Base-by-base conservation (phyloP, 2,329 filamentous ascomycete genomes). In the Fusarium nurragi region DNA sequence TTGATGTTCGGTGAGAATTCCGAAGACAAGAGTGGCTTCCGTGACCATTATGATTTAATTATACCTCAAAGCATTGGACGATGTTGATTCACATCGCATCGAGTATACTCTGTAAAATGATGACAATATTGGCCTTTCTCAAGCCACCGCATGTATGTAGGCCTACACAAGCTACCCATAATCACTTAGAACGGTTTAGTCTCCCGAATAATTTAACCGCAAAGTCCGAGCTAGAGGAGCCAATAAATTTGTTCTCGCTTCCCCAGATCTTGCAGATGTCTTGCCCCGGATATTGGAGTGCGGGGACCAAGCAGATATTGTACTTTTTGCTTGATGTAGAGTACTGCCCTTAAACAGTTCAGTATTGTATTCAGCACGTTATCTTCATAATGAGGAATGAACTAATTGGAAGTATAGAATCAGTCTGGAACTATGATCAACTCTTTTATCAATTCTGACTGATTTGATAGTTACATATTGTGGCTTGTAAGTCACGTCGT, bases 171-270 rank as follows among this genome's bases (percentile, higher is more conserved):
- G 11, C 45, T n/a, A 37, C 26, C 11, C 21, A 26, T 5, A n/a
- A n/a, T 26, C 8, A 16, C 6, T 8, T 9, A 8, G 16, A n/a
- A 28, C 5, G 2, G 8, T 32, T 32, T 8, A 3, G 9, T n/a
- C 16, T 32, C 14, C 49, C 55, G 38, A 59, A 39, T 59, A 52
- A 43, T 59, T 59, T 59, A 59, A 39, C 44, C 55, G 21, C 23
- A 43, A 34, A 10, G 8, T 14, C 18, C 3, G n/a, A 22, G 22
- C 18, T 9, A 19, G 5, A 14, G 19, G 25, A 21, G 13, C 37
- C 38, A 52, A 39, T 52, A 6, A 10, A n/a, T 5, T 16, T n/a
- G 32, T 16, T 16, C 16, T 3, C 3, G 4, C n/a, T 34, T 34
- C 14, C 14, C 7, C 16, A 34, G 9, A 8, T 6, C 6, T n/a